Evolutionary conservation across 2,329 filamentous ascomycete genomes (phyloP).

Genomic region (Westerdykella ornata): DNA sequence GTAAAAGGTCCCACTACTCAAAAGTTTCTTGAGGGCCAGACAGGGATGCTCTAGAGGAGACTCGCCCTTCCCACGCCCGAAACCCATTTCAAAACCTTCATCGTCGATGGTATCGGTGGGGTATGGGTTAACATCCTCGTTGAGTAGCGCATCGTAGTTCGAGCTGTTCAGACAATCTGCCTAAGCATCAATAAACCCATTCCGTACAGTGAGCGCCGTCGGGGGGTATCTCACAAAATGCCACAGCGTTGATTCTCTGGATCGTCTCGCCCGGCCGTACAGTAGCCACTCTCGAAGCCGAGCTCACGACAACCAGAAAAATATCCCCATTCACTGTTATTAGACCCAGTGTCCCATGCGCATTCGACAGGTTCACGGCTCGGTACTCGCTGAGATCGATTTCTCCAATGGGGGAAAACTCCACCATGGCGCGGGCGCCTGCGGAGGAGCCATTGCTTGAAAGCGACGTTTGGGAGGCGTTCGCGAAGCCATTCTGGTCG

Average conservation of each 20-base stretch:
- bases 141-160: constrained; percentile 72
- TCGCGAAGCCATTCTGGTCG: constrained; percentile 47
- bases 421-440: constrained; percentile 70
- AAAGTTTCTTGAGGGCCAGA: constrained; percentile 79
- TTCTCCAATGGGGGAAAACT: constrained; percentile 62
- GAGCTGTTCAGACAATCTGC: constrained; percentile 77
- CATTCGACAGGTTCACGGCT: constrained; percentile 63
- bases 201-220: background rate
- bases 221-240: constrained; percentile 55
- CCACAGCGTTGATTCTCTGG: constrained; percentile 76
- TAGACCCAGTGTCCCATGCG: constrained; percentile 80
- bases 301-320: constrained; percentile 84
- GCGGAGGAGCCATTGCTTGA: constrained; percentile 32
- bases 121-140: constrained; percentile 52
- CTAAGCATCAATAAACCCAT: constrained; percentile 1
- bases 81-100: constrained; percentile 48
- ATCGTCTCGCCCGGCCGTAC: constrained; percentile 83
- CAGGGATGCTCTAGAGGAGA: constrained; percentile 77
- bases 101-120: constrained; percentile 48
- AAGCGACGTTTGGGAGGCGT: constrained; percentile 53
- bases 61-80: constrained; percentile 57
- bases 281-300: constrained; percentile 69
- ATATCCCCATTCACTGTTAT: constrained; percentile 79
- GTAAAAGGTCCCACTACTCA: constrained; percentile 92
- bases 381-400: constrained; percentile 70